Conservation (phyloP, 192 early-diverging fungal genomes). For the Backusella circina region DNA sequence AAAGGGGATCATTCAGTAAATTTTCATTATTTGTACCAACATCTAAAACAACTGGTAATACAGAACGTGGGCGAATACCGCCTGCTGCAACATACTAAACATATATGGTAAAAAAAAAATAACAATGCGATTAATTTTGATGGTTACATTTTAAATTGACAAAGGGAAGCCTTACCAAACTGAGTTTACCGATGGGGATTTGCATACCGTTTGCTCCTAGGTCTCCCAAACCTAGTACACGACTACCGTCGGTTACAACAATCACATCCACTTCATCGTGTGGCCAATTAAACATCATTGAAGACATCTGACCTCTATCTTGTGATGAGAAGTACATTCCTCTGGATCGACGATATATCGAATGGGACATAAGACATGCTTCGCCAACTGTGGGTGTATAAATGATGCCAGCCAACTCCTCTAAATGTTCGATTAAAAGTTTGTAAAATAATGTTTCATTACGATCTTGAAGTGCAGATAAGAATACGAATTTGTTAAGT, state of each 20-base stretch:
- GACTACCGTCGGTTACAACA: conserved; percentile 34
- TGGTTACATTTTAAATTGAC: not conserved
- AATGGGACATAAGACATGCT: conserved; percentile 46
- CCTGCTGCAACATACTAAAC: conserved; percentile 34
- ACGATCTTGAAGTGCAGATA: conserved; percentile 52
- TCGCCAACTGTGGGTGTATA: conserved; percentile 55
- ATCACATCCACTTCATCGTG: conserved; percentile 50
- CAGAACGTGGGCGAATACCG: conserved; percentile 35
- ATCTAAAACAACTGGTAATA: conserved; percentile 35
- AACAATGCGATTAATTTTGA: not conserved
- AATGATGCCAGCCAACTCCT: conserved; percentile 50
- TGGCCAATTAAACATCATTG: conserved; percentile 56
- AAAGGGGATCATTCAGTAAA: conserved; percentile 33
- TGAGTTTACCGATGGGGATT: conserved; percentile 39
- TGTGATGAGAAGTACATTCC: conserved; percentile 54
- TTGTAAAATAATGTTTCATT: conserved; percentile 54
- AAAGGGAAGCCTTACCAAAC: conserved; percentile 26
- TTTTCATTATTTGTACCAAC: conserved; percentile 33
- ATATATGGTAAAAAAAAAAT: not conserved
- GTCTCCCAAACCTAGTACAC: conserved; percentile 37
- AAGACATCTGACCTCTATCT: conserved; percentile 50
- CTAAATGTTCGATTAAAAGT: conserved; percentile 45
- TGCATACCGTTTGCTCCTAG: conserved; percentile 38
- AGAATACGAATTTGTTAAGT: conserved; percentile 49
- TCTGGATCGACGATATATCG: conserved; percentile 50